These are phyloP conservation scores for Hanseniaspora lindneri DNA, from an alignment of 805 yeast species.

Conservation along the genomic window DNA sequence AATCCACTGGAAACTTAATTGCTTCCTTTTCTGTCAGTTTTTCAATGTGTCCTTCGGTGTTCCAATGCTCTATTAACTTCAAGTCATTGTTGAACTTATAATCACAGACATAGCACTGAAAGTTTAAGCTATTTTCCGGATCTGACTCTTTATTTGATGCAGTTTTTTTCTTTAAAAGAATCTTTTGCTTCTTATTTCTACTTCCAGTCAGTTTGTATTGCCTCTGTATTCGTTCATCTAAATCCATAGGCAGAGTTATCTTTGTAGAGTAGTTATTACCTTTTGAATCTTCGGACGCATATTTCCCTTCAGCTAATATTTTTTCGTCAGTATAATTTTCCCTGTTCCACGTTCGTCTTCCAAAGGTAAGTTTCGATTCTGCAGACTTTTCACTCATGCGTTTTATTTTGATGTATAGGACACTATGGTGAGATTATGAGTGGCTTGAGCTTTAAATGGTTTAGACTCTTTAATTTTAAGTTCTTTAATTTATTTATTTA, in stretches of 20 bases:
- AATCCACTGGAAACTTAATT: constrained; percentile 16
- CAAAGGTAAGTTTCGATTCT: constrained; percentile 29
- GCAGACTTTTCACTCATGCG: neutral
- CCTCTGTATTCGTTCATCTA: constrained; percentile 14
- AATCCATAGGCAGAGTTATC: constrained; percentile 11
- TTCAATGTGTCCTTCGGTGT: constrained; percentile 50
- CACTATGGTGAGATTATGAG: too few species aligned
- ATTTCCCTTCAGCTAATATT: constrained; percentile 20
- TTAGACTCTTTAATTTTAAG: too few species aligned
- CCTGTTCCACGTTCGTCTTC: constrained; percentile 63
- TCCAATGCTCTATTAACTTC: constrained; percentile 72
- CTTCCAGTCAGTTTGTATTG: constrained; percentile 20
- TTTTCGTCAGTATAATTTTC: constrained; percentile 42
- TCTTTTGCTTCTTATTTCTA: neutral
- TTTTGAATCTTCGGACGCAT: constrained; percentile 29
- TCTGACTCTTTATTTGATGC: constrained; percentile 19
- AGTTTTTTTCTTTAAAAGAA: neutral
- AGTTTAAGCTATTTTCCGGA: constrained; percentile 61
- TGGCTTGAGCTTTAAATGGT: too few species aligned
- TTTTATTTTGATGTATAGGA: too few species aligned
- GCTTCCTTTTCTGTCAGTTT: constrained; percentile 1
- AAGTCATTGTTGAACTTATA: constrained; percentile 72
- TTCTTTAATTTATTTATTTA: too few species aligned
- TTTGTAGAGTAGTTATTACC: constrained; percentile 17
- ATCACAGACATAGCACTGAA: constrained; percentile 70